Evolutionary conservation across 2,329 filamentous ascomycete species (phyloP).

Genomic region (Epichloe scottii): DNA sequence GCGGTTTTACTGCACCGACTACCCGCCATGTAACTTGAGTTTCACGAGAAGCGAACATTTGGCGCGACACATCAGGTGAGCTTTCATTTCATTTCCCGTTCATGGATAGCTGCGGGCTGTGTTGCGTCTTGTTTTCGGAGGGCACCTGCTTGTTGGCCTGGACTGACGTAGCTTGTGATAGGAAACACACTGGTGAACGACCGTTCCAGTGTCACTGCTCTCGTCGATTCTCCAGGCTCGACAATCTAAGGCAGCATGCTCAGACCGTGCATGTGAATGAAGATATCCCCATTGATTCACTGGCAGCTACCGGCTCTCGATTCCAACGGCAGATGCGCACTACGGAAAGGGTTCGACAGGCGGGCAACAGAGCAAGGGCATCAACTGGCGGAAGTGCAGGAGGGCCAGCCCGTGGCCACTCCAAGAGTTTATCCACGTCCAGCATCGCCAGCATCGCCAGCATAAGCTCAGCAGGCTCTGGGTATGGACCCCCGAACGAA

Average conservation of each 20-base stretch:
- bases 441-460: slow-evolving; percentile 77
- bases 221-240: slow-evolving; percentile 80
- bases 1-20: slow-evolving; percentile 91
- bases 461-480: slow-evolving; percentile 53
- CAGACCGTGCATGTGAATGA: slow-evolving; percentile 97
- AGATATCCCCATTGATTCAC: slow-evolving; percentile 85
- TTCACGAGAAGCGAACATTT: slow-evolving; percentile 95
- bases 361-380: slow-evolving; percentile 59
- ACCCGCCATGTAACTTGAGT: slow-evolving; percentile 83
- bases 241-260: slow-evolving; percentile 92
- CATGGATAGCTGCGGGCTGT: not conserved
- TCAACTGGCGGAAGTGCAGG: slow-evolving; percentile 64
- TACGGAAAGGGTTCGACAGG: slow-evolving; percentile 63
- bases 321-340: slow-evolving; percentile 84
- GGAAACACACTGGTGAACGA: slow-evolving; percentile 94
- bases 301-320: slow-evolving; percentile 81
- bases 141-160: not conserved
- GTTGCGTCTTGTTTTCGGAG: too few species aligned
- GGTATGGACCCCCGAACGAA: slow-evolving; percentile 53
- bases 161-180: slow-evolving; percentile 19
- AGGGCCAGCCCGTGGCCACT: slow-evolving; percentile 64
- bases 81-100: not conserved
- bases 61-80: slow-evolving; percentile 79
- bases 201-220: slow-evolving; percentile 96
- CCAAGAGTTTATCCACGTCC: slow-evolving; percentile 74